Evolutionary conservation across 2,329 filamentous ascomycete species (phyloP), one percentile per base, ranked within the genome.

Genomic region (Colletotrichum chlorophyti): DNA sequence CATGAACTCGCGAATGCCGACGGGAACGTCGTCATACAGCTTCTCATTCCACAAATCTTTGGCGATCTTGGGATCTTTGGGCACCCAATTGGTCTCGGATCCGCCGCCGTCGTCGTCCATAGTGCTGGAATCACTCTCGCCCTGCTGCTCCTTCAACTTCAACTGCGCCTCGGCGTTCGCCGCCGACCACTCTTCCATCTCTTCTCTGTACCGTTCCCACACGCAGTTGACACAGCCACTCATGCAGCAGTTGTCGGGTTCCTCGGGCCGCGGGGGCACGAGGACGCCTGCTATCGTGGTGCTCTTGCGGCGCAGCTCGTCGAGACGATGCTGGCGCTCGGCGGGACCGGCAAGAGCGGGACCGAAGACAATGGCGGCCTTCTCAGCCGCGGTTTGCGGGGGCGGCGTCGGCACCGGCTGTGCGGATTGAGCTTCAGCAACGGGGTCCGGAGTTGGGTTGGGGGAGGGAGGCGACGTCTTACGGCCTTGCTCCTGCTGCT

Each of bases 161-260:
- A 70, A 70, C 65, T 87, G 83, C 1, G 91, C 92, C 68, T 89
- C 83, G 4, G 79, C 76, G 31, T 83, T 84, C 58, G 86, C 83
- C 12, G 79, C 77, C 4, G 88, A 89, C 91, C 93, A 98, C 57
- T 91, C 90, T 72, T 98, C 93, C 75, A 98, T 82, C 49, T 98
- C 95, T 65, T 99, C 94, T 8, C 93, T 84, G 74, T 88, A 98
- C 50, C 86, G 81, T 67, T 97, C 93, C 93, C 93, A 98, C 3
- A 98, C 95, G 73, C 95, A 99, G 72, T 98, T 93, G 45, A 97
- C 94, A 71, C 95, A 99, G 3, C 95, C 95, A 69, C 91, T 95
- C 95, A 99, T 99, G 76, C 95, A 99, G 82, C 95, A 99, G 70
- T 99, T 97, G 68, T 98, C 95, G 4, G 95, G 95, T 74, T 99